phyloP scores from a whole-genome alignment of 2,329 filamentous ascomycete species.

The Plenodomus lindquistii region DNA sequence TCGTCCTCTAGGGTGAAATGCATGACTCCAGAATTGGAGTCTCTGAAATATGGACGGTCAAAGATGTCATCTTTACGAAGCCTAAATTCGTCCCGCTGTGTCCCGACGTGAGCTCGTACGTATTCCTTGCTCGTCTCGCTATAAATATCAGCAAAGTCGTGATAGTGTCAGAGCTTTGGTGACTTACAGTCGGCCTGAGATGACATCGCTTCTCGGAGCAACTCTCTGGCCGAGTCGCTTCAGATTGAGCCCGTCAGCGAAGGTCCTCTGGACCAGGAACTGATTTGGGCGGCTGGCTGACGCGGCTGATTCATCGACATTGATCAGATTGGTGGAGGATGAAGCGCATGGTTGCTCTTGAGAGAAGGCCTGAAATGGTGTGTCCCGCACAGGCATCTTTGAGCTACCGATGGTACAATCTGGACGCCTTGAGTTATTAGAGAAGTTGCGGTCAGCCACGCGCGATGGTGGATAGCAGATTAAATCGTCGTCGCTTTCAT shows the following conservation, averaged over 20 bases:
- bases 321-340: neutral
- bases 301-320: neutral
- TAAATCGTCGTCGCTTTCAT: neutral
- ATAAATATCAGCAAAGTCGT: neutral
- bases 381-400: too few species aligned
- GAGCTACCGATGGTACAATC: too few species aligned
- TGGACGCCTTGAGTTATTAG: neutral
- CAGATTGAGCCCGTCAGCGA: neutral
- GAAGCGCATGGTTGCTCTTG: neutral
- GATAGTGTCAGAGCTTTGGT: neutral
- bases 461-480: neutral
- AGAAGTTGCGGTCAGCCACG: neutral
- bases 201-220: constrained; percentile 10
- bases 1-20: constrained; percentile 15
- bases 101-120: constrained; percentile 26
- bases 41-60: constrained; percentile 19
- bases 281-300: neutral
- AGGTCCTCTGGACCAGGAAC: neutral
- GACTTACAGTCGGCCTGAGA: constrained; percentile 27
- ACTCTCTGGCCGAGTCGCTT: neutral
- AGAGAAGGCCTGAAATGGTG: neutral
- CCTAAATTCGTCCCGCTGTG: constrained; percentile 9
- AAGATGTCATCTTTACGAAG: constrained; percentile 17
- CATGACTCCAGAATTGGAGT: constrained; percentile 7
- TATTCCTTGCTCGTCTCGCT: constrained; percentile 23